A percentile compares a stretch with the other conserved stretches of the same genome.
Conservation (phyloP, 2,329 filamentous ascomycete species). For the Xylariaceae sp. region DNA sequence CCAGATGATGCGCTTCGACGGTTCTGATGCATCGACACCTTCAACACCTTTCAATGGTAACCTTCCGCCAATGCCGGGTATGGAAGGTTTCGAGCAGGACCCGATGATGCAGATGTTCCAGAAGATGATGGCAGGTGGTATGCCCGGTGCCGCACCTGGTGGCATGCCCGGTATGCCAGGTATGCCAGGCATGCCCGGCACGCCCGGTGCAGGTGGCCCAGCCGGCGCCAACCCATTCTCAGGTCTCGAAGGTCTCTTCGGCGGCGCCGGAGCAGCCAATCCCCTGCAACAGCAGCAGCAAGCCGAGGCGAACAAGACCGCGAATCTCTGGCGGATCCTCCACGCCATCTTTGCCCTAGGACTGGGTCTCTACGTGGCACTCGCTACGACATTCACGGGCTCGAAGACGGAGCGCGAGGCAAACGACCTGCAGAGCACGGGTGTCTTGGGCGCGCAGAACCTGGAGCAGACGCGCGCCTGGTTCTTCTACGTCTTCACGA, state of each 20-base stretch:
- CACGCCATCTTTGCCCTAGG: slow-evolving; percentile 67
- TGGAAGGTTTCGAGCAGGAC: slow-evolving; percentile 42
- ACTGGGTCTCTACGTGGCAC: slow-evolving; percentile 64
- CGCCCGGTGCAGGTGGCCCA: slow-evolving; percentile 25
- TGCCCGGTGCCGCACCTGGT: slow-evolving; percentile 30
- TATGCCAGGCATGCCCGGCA: too few species aligned
- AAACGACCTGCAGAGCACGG: slow-evolving; percentile 34
- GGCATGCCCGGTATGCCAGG: neutral
- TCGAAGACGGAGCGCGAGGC: slow-evolving; percentile 54
- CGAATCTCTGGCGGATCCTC: slow-evolving; percentile 63
- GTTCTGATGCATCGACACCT: slow-evolving; percentile 20
- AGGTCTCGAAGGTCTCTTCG: slow-evolving; percentile 27
- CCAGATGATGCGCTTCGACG: slow-evolving; percentile 58
- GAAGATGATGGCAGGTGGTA: slow-evolving; percentile 51
- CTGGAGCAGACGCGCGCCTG: slow-evolving; percentile 39
- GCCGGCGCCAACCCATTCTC: slow-evolving; percentile 34
- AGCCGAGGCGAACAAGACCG: slow-evolving; percentile 34
- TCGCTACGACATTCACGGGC: slow-evolving; percentile 64
- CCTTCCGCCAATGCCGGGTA: slow-evolving; percentile 26
- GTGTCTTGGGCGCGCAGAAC: slow-evolving; percentile 25
- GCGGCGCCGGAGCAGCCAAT: slow-evolving; percentile 35
- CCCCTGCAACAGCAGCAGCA: slow-evolving; percentile 23
- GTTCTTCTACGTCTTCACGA: slow-evolving; percentile 78
- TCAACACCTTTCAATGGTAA: slow-evolving; percentile 17
- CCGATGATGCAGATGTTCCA: slow-evolving; percentile 70